A percentile compares a stretch with the other conserved stretches of the same genome.
phyloP scores from a whole-genome alignment of 2,329 filamentous ascomycete species.

The Aspergillus glaucus region DNA sequence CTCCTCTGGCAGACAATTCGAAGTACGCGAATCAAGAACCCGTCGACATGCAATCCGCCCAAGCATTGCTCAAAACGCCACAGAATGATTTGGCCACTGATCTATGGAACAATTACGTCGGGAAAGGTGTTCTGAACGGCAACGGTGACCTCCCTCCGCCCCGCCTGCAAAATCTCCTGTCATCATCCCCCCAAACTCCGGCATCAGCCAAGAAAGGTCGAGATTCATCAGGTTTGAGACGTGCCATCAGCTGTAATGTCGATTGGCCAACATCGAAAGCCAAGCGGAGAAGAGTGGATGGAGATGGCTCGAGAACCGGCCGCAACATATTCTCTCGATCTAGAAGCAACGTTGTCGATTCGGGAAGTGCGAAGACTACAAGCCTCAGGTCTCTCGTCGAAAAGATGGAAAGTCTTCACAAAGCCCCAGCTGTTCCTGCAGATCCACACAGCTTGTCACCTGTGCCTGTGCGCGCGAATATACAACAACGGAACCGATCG shows the following conservation, averaged over 20 bases:
- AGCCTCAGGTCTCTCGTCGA: slow-evolving; percentile 56
- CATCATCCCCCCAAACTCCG: slow-evolving; percentile 64
- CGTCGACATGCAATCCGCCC: slow-evolving; percentile 55
- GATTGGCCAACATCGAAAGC: slow-evolving; percentile 58
- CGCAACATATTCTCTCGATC: slow-evolving; percentile 40
- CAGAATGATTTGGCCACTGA: slow-evolving; percentile 67
- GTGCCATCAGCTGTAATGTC: slow-evolving; percentile 62
- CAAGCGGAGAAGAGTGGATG: slow-evolving; percentile 59
- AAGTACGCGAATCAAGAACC: slow-evolving; percentile 34
- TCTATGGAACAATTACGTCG: slow-evolving; percentile 69
- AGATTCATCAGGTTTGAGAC: slow-evolving; percentile 49
- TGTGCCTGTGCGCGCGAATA: slow-evolving; percentile 28
- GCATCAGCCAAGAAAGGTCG: slow-evolving; percentile 37
- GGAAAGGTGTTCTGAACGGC: slow-evolving; percentile 43
- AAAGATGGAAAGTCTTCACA: slow-evolving; percentile 53
- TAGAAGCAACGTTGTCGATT: slow-evolving; percentile 33
- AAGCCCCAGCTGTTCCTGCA: slow-evolving; percentile 19
- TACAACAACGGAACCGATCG: slow-evolving; percentile 23
- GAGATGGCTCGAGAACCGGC: slow-evolving; percentile 39
- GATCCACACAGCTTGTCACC: slow-evolving; percentile 41
- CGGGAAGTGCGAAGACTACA: slow-evolving; percentile 37
- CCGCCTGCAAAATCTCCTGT: slow-evolving; percentile 58
- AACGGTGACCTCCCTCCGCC: slow-evolving; percentile 48
- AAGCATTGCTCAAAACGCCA: slow-evolving; percentile 57
- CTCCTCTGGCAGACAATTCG: slow-evolving; percentile 48